Conservation (phyloP, 2,329 filamentous ascomycete genomes). For the Plenodomus lindquistii region DNA sequence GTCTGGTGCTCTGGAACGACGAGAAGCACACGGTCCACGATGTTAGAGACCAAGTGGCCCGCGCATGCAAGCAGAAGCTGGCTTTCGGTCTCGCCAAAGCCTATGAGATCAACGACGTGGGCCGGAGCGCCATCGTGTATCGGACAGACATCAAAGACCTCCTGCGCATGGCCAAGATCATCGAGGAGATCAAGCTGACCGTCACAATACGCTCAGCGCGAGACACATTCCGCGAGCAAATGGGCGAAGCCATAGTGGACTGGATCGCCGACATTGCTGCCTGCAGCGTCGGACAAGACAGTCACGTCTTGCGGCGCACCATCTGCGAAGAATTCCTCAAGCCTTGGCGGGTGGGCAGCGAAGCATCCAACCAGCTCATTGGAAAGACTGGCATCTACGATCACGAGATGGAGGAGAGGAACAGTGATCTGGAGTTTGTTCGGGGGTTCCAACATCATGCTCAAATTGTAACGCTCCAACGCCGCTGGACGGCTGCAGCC, state of each 20-base stretch:
- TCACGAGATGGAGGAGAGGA: constrained; percentile 67
- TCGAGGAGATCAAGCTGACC: constrained; percentile 95
- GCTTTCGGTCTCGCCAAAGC: constrained; percentile 74
- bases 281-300: constrained; percentile 80
- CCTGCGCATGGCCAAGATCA: constrained; percentile 76
- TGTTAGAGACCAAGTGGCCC: constrained; percentile 84
- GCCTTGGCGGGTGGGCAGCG: constrained; percentile 84
- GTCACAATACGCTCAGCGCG: constrained; percentile 91
- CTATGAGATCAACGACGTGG: constrained; percentile 85
- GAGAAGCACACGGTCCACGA: constrained; percentile 97
- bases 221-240: constrained; percentile 95
- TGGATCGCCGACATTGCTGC: constrained; percentile 94
- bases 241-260: constrained; percentile 97
- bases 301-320: constrained; percentile 74
- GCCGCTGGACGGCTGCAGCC: constrained; percentile 44
- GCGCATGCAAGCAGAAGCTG: constrained; percentile 77
- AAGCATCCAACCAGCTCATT: constrained; percentile 76
- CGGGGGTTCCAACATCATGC: constrained; percentile 31
- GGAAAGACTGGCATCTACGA: constrained; percentile 81
- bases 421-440: constrained; percentile 31
- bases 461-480: constrained; percentile 30
- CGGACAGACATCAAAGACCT: constrained; percentile 72
- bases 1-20: constrained; percentile 92
- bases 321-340: constrained; percentile 92
- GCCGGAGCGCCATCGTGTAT: constrained; percentile 82